These are phyloP conservation scores for Oryza nivara DNA, from an alignment of 176 grass and related monocot genomes.

Conservation along the genomic window DNA sequence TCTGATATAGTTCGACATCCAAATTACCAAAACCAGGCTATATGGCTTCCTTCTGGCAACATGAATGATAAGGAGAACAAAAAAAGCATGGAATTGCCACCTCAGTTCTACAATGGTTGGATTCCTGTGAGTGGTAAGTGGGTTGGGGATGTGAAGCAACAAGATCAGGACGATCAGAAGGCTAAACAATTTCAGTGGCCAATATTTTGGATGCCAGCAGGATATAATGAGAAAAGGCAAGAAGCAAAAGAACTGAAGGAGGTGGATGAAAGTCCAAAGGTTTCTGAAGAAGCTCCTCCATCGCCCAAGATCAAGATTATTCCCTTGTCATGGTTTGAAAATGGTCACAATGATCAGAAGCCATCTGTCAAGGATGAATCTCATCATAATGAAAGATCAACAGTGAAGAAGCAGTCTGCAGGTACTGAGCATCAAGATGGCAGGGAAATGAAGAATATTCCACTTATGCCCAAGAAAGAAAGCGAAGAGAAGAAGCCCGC, in stretches of 20 bases:
- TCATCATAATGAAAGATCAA: conserved; percentile 30
- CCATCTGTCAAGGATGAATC: conserved; percentile 8
- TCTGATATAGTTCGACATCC: conserved; percentile 43
- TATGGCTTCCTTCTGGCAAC: conserved; percentile 43
- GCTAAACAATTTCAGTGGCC: conserved; percentile 56
- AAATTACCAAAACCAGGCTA: conserved; percentile 43
- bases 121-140: conserved; percentile 36
- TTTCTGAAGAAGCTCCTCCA: conserved; percentile 42
- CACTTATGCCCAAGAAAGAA: conserved; percentile 24
- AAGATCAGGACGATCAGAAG: conserved; percentile 19
- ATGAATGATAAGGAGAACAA: conserved; percentile 30
- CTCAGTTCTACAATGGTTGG: conserved; percentile 44
- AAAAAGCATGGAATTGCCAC: conserved; percentile 26
- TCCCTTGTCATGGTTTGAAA: conserved; percentile 68
- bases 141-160: conserved; percentile 37
- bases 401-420: not conserved
- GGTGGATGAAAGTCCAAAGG: conserved; percentile 27
- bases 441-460: conserved; percentile 23
- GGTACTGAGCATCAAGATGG: conserved; percentile 12
- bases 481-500: not conserved
- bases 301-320: conserved; percentile 71
- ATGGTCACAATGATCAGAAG: conserved; percentile 49
- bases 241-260: conserved; percentile 48
- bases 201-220: conserved; percentile 67
- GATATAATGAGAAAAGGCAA: conserved; percentile 43